Evolutionary conservation across 805 yeast species (phyloP), one percentile per base, ranked within the genome.

Genomic region (Lachancea cidri): DNA sequence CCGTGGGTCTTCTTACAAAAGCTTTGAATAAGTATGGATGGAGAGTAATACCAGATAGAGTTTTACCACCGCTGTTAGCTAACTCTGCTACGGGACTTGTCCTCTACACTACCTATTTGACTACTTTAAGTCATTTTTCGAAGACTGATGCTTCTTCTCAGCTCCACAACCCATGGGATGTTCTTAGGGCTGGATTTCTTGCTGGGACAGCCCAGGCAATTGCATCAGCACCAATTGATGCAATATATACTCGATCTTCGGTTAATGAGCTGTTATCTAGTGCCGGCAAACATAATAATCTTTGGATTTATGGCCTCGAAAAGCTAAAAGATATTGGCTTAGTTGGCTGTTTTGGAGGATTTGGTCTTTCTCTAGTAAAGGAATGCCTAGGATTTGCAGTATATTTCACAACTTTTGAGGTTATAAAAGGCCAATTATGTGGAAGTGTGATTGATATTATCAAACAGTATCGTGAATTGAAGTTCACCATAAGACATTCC

Each of bases 161-260:
- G 46, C 17, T 35, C 18, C 46, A 45, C 36, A 46, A 42, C 13
- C 68, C 73, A 1, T 55, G 67, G 42, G 87, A 85, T 50, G 79
- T 87, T 0, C 55, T 86, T 62, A 62, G 78, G 36, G 86, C 96
- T 0, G 98, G 98, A 0, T 78, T 81, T 42, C 48, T 86, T 0
- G 96, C 96, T 0, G 97, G 97, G 1, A 78, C 82, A 0, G 78
- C 80, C 17, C 96, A 93, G 53, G 83, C 95, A n/a, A 65, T 86
- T 14, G 89, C 86, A 0, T 95, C 96, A 2, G 91, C 96, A 1
- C 98, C 98, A 0, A 71, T 91, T 4, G 97, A 91, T 63, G 96
- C 97, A 5, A 78, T 91, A 3, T 84, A 83, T 55, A 77, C 95
- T 1, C 71, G 97, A 49, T 85, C 89, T 48, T 73, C 80, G 1